Evolutionary conservation across 208 protist species (phyloP).

Genomic region (Histomonas meleagridis): DNA sequence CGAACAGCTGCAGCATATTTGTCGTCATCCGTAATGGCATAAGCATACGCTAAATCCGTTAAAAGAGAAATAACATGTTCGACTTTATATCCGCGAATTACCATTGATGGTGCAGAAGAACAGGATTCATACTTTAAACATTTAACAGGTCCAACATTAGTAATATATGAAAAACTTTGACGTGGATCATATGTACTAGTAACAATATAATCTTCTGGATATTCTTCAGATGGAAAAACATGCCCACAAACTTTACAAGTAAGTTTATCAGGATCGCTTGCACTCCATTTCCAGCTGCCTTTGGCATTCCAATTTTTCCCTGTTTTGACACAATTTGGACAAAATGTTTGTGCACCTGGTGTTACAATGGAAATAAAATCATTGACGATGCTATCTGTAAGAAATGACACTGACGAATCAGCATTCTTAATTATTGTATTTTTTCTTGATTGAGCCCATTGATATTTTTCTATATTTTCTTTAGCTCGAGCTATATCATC

Average conservation of each 20-base stretch:
- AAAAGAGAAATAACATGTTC: not conserved
- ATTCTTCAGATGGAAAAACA: not conserved
- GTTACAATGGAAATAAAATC: not conserved
- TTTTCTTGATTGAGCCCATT: not conserved
- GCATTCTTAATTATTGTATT: not conserved
- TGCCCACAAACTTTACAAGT: not conserved
- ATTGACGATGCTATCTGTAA: not conserved
- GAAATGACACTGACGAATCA: not conserved
- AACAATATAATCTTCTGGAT: not conserved
- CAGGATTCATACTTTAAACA: not conserved
- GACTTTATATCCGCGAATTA: not conserved
- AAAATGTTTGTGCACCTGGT: not conserved
- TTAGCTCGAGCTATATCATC: not conserved
- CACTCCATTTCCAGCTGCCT: not conserved
- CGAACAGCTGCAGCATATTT: no score
- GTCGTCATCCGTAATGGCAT: no score
- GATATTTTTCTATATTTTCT: not conserved
- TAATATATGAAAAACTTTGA: not conserved
- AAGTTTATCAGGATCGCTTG: not conserved
- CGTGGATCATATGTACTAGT: not conserved
- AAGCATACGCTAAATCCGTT: no score
- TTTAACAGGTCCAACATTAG: not conserved
- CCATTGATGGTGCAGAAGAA: not conserved
- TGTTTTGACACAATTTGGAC: not conserved
- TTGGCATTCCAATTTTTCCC: not conserved